Base-by-base conservation (phyloP, 129 eudicot genomes). In the Kitagawia praeruptora region DNA sequence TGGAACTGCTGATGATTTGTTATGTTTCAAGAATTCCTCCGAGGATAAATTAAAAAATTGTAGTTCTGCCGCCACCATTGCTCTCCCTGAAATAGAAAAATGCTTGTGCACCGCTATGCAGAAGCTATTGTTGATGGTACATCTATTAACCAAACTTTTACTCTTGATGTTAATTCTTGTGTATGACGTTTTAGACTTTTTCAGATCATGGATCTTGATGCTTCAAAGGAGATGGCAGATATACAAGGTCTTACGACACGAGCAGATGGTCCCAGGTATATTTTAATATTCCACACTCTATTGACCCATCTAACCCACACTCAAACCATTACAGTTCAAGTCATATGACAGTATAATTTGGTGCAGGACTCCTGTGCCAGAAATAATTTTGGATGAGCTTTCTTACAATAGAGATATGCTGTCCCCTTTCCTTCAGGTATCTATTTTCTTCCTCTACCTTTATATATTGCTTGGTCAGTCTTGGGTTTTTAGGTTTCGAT, bases 121-220 rank as follows among this genome's bases (percentile, higher is more conserved):
- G 84, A 95, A 87, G 78, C 82, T 95, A 75, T 78, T 95, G 8
- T 38, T 74, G n/a, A 87, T 93, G 98, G 98, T 91, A 86, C 84
- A 56, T 74, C 53, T 81, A 46, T 70, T 14, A 81, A 37, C 75
- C 44, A 16, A 1, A 1, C 31, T 25, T 70, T 5, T 75, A 10
- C 78, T 79, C 58, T 48, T 16, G 12, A 38, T 42, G 8, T 37
- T 15, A 16, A 40, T 78, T 47, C 63, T 64, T 78, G 46, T 28
- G 38, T 39, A 28, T 72, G 70, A 11, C 72, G 64, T 53, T 71
- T 44, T 81, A 76, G 78, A 37, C 37, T 45, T 42, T 75, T 72
- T 66, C 61, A 95, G 98, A 87, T 91, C 46, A 83, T 88, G 85
- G 96, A 95, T 85, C 87, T 95, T 78, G 98, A 95, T 90, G 75